These are phyloP conservation scores for Botryosphaeria dothidea DNA, from an alignment of 2,329 filamentous ascomycete species.

Conservation along the genomic window DNA sequence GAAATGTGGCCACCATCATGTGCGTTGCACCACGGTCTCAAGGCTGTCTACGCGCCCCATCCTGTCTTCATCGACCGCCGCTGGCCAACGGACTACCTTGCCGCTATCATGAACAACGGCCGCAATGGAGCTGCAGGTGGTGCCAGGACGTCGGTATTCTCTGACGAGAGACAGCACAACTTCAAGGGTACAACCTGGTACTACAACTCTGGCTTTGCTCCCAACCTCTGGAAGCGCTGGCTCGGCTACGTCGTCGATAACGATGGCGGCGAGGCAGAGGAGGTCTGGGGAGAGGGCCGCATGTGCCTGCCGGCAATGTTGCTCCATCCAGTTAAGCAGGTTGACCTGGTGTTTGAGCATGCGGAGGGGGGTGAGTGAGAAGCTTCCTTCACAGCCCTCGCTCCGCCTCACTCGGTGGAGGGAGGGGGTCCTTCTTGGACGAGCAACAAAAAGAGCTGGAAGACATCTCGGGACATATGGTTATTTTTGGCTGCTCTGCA, in stretches of 20 bases:
- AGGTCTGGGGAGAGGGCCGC: constrained; percentile 47
- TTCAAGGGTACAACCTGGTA: constrained; percentile 57
- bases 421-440: too few relatives aligned
- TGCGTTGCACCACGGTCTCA: constrained; percentile 74
- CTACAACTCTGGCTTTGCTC: constrained; percentile 53
- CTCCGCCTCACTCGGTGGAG: background rate
- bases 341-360: constrained; percentile 48
- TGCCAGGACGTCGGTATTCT: constrained; percentile 50
- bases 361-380: constrained; percentile 29
- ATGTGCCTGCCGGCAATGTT: constrained; percentile 53
- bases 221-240: constrained; percentile 59
- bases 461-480: background rate
- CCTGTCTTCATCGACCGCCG: constrained; percentile 59
- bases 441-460: background rate
- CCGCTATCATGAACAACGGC: constrained; percentile 58
- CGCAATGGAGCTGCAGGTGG: constrained; percentile 53
- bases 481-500: background rate
- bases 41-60: constrained; percentile 68
- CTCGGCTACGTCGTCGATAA: constrained; percentile 55
- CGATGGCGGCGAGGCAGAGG: constrained; percentile 48
- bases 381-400: background rate
- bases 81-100: constrained; percentile 56
- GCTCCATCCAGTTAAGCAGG: constrained; percentile 53
- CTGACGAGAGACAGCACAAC: constrained; percentile 54
- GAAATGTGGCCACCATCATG: constrained; percentile 77